Base-by-base conservation (phyloP, 306 rosid genomes). In the Cicer cuneatum region DNA sequence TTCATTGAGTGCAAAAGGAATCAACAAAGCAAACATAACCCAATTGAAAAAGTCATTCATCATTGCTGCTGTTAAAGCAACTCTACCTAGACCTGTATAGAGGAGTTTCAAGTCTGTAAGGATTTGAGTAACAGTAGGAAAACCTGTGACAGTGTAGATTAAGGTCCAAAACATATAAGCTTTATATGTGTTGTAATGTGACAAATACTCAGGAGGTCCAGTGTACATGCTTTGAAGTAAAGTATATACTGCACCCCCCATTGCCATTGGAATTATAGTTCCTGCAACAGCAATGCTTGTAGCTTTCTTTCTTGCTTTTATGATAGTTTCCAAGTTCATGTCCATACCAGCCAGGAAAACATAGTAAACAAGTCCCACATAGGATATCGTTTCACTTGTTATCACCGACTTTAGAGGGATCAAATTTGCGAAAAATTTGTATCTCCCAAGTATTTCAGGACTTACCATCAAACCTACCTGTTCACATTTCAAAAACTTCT, bases 91-190 rank as follows among this genome's bases (percentile, higher is more conserved):
- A 13, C 77, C 79, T 0, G 86, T 82, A 1, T 83, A 77, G 15
- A 85, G 81, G 8, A 85, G 84, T 59, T 85, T 85, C 29, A 85
- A 82, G 49, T 82, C 81, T 2, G 81, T 61, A 5, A 85, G 83
- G 69, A 85, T 73, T 12, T 49, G 84, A 11, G 85, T 64, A 16
- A 85, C 79, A 37, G 83, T 51, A 0, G 89, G 89, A 45, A 76
- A 82, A 60, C 85, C 79, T 0, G 89, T 85, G 72, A 85, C 71
- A 52, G 72, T 75, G 4, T 24, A 77, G 9, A 45, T 66, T 39
- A 76, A 73, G 16, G 68, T n/a, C 80, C 84, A 85, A 10, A 85
- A 76, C 6, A 85, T 1, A 72, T 69, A 85, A 0, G 80, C 77
- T 37, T 12, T 35, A 0, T 1, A 0, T 10, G 46, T 66, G 3